Base-by-base conservation (phyloP, 2,329 filamentous ascomycete genomes). In the Penicillium nordicum region DNA sequence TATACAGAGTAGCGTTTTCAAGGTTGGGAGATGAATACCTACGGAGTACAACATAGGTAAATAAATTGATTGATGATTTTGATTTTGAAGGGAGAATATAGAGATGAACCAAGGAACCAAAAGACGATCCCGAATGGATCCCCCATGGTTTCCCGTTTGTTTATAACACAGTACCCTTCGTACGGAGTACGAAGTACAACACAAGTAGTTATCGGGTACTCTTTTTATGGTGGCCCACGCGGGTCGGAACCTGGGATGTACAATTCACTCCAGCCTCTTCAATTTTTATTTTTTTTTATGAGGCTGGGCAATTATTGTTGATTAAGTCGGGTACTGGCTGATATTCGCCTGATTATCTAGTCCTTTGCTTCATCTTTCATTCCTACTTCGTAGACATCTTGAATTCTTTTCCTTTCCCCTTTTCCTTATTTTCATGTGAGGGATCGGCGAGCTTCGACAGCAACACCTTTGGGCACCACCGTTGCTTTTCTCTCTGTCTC, bases 341-440 rank as follows among this genome's bases (percentile, higher is more conserved):
- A 51, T 51, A 51, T 51, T 43, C n/a, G 27, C 48, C 38, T 49
- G 23, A 48, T 9, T 32, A 25, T 34, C 32, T 6, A 7, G 18
- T 40, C 25, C 40, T 32, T 50, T 32, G 18, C 37, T 42, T 53
- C 49, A 53, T 36, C 42, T 47, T 46, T 50, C 46, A 57, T 56
- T 59, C 62, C 56, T 57, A 30, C 29, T 30, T 11, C 29, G 29
- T 30, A 54, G 52, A 50, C 7, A 44, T 40, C 32, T 40, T 57
- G 40, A 38, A 49, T 32, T 47, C 42, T 40, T 53, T 48, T 37
- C 46, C 47, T 40, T 53, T 46, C 34, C 46, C 47, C 40, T 53
- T 48, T 50, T 54, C 48, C 37, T 51, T 51, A 50, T 59, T 59
- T 63, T 59, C 57, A 62, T 67, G 63, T 66, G 62, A 65, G 61